These are phyloP conservation scores for Rhizopus microsporus DNA, from an alignment of 371 early-diverging fungal species.

Conservation along the genomic window DNA sequence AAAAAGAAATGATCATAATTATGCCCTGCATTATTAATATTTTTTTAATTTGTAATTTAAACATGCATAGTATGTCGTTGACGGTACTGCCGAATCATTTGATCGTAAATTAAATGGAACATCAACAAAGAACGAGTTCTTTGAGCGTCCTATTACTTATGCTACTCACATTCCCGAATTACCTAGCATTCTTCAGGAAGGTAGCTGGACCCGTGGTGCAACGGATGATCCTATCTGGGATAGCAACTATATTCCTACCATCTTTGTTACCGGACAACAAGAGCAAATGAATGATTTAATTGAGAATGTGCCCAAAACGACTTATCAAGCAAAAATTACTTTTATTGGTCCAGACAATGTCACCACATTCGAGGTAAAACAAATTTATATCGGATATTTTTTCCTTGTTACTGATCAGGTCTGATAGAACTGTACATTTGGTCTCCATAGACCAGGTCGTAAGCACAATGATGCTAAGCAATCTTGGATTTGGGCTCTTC, in stretches of 20 bases:
- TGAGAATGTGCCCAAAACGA: constrained; percentile 20
- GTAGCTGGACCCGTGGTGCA: constrained; percentile 40
- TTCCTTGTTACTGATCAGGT: constrained; percentile 10
- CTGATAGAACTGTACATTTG: constrained; percentile 17
- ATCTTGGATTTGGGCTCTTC: constrained; percentile 53
- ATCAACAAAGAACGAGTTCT: constrained; percentile 55
- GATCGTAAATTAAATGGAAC: constrained; percentile 39
- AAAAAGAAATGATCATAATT: constrained; percentile 1
- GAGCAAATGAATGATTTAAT: constrained; percentile 32
- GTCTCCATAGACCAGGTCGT: constrained; percentile 29
- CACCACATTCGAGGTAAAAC: constrained; percentile 19
- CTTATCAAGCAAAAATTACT: constrained; percentile 35
- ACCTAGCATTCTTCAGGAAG: constrained; percentile 49
- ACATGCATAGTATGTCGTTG: constrained; percentile 43
- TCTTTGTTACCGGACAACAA: constrained; percentile 44
- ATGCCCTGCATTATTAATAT: background rate
- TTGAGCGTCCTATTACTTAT: constrained; percentile 50
- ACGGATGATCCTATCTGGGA: constrained; percentile 48
- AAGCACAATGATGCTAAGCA: constrained; percentile 62
- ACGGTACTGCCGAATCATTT: constrained; percentile 48
- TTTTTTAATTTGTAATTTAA: background rate
- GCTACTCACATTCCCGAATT: constrained; percentile 54
- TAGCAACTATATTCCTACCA: constrained; percentile 55
- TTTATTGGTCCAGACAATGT: constrained; percentile 40
- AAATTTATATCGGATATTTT: background rate